Percentiles rank a stretch among this genome's conserved stretches.
Evolutionary conservation across 1,284 basidiomycete species (phyloP).

Genomic region (Rhodotorula sp.): DNA sequence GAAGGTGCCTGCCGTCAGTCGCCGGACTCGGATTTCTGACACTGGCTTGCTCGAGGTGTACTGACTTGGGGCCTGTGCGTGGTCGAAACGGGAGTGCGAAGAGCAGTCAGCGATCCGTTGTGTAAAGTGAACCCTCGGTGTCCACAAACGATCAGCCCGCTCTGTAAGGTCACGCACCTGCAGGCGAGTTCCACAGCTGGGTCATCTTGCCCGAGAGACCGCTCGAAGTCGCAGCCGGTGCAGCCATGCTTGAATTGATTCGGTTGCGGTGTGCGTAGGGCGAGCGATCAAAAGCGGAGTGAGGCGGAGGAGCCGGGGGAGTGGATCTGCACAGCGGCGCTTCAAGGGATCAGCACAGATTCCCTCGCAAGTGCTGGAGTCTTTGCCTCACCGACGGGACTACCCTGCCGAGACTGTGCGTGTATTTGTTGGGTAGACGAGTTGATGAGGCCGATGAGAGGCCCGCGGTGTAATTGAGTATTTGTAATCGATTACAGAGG

Average conservation of each 20-base stretch:
- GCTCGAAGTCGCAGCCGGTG: slow-evolving; percentile 45
- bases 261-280: neutral
- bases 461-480: too few relatives aligned
- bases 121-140: slow-evolving; percentile 53
- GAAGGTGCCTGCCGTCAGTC: neutral
- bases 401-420: too few relatives aligned
- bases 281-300: neutral
- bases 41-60: too few relatives aligned
- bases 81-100: neutral
- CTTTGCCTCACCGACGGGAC: too few relatives aligned
- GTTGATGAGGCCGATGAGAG: too few relatives aligned
- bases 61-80: slow-evolving; percentile 31
- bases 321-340: neutral
- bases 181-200: slow-evolving; percentile 24
- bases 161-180: slow-evolving; percentile 11
- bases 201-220: slow-evolving; percentile 18
- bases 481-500: too few relatives aligned
- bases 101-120: slow-evolving; percentile 50
- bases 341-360: too few relatives aligned
- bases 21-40: too few relatives aligned
- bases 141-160: too few relatives aligned
- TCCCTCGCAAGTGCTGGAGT: too few relatives aligned
- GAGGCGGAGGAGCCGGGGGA: slow-evolving; percentile 15
- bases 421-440: too few relatives aligned
- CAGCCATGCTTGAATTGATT: slow-evolving; percentile 8